These are phyloP conservation scores for Penicillium sp. DNA, from an alignment of 2,329 filamentous ascomycete genomes.

Conservation along the genomic window DNA sequence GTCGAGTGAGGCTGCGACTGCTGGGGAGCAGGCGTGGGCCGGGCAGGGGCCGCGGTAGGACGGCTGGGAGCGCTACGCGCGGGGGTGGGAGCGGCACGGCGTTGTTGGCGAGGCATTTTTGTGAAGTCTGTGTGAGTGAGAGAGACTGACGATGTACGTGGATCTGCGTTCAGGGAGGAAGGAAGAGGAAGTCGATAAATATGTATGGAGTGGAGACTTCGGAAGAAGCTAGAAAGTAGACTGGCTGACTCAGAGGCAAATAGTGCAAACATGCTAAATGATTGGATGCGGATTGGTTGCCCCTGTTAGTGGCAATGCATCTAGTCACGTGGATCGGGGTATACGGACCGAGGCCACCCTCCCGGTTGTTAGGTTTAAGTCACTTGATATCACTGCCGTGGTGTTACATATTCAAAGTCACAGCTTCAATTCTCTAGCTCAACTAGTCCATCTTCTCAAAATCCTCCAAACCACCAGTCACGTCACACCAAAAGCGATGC, in stretches of 20 bases:
- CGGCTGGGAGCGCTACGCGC: constrained; percentile 63
- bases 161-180: constrained; percentile 12
- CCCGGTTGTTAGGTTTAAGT: background rate
- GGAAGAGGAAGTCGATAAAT: constrained; percentile 21
- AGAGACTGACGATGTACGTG: background rate
- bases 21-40: constrained; percentile 55
- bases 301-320: background rate
- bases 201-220: constrained; percentile 22
- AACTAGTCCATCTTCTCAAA: background rate
- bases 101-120: constrained; percentile 77
- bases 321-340: background rate
- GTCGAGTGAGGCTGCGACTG: constrained; percentile 72
- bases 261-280: background rate
- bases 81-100: constrained; percentile 58
- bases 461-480: background rate
- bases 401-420: background rate
- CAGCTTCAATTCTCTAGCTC: background rate
- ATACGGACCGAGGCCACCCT: background rate
- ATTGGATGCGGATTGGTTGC: background rate
- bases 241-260: constrained; percentile 27
- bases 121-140: constrained; percentile 16
- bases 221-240: constrained; percentile 29
- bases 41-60: constrained; percentile 63
- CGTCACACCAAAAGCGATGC: background rate
- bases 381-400: background rate